Evolutionary conservation across 768 basidiomycete species (phyloP).

Genomic region (Termitomyces titanicus): DNA sequence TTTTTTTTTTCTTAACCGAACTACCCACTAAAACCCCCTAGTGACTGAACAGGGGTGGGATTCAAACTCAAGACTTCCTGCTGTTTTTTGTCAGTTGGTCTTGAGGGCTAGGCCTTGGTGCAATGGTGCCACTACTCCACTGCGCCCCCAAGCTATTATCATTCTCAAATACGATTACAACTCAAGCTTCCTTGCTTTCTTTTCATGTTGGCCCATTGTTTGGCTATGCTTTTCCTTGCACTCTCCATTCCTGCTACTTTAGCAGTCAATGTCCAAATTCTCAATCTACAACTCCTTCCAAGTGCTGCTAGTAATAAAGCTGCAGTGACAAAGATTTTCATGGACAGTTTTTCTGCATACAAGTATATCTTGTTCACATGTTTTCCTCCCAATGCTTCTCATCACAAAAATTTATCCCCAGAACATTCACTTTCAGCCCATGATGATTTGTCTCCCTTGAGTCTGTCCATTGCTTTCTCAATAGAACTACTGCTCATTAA

Average conservation of each 20-base stretch:
- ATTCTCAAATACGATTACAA: too few relatives aligned
- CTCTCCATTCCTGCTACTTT: constrained; percentile 1
- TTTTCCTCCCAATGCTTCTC: neutral
- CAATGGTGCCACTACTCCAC: too few relatives aligned
- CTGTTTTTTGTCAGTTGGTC: too few relatives aligned
- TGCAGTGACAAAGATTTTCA: constrained; percentile 40
- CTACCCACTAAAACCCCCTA: too few relatives aligned
- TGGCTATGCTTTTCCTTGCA: constrained; percentile 5
- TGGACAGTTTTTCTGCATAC: constrained; percentile 46
- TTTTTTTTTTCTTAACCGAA: too few relatives aligned
- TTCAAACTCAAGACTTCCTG: too few relatives aligned
- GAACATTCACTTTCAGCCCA: constrained; percentile 52
- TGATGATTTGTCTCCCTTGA: constrained; percentile 49
- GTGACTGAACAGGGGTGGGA: too few relatives aligned
- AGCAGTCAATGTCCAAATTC: constrained; percentile 31
- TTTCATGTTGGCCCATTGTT: constrained; percentile 6
- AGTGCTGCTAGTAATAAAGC: constrained; percentile 29
- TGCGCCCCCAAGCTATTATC: too few relatives aligned
- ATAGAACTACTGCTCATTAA: neutral
- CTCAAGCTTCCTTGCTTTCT: neutral
- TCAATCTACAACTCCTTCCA: constrained; percentile 33
- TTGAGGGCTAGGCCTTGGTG: too few relatives aligned
- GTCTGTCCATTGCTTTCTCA: constrained; percentile 8
- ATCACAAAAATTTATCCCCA: constrained; percentile 13
- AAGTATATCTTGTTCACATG: constrained; percentile 27